These are phyloP conservation scores for Aethionema arabicum DNA, from an alignment of 345 rosid species.

Conservation along the genomic window DNA sequence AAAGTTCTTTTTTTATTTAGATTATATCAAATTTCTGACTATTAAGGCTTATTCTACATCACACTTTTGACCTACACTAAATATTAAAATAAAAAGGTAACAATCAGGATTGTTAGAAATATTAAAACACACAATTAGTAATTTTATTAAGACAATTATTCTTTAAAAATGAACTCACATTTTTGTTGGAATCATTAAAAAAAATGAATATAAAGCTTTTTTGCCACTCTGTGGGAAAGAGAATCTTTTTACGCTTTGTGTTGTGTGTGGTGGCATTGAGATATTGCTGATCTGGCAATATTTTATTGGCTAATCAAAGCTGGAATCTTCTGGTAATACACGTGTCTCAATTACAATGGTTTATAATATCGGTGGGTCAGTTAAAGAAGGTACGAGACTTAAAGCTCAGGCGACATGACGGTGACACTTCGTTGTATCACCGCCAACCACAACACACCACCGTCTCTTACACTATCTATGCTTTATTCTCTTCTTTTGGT, in stretches of 20 bases:
- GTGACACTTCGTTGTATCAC: slow-evolving; percentile 36
- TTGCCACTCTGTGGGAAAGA: slow-evolving; percentile 35
- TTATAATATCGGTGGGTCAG: slow-evolving; percentile 27
- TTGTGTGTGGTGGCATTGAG: slow-evolving; percentile 24
- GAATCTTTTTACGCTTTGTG: slow-evolving; percentile 4
- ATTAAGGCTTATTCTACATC: slow-evolving; percentile 14
- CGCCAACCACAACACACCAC: slow-evolving; percentile 29
- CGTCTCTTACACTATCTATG: slow-evolving; percentile 20
- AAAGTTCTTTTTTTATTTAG: background rate
- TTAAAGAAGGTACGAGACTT: slow-evolving; percentile 39
- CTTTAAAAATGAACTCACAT: slow-evolving; percentile 28
- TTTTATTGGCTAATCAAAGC: slow-evolving; percentile 14
- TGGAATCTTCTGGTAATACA: slow-evolving; percentile 17
- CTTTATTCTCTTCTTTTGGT: background rate
- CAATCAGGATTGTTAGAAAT: slow-evolving; percentile 15
- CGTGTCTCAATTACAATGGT: slow-evolving; percentile 27
- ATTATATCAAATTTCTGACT: background rate
- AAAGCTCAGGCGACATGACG: slow-evolving; percentile 28
- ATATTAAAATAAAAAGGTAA: background rate
- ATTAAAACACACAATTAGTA: background rate
- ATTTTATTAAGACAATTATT: slow-evolving; percentile 7
- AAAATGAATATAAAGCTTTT: slow-evolving; percentile 24
- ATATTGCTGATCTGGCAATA: slow-evolving; percentile 21
- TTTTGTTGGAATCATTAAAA: slow-evolving; percentile 10
- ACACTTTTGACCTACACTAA: slow-evolving; percentile 4